A percentile compares a stretch with the other conserved stretches of the same genome.
These are phyloP conservation scores for Aspergillus ostianus DNA, from an alignment of 495 filamentous ascomycete species.

Conservation along the genomic window DNA sequence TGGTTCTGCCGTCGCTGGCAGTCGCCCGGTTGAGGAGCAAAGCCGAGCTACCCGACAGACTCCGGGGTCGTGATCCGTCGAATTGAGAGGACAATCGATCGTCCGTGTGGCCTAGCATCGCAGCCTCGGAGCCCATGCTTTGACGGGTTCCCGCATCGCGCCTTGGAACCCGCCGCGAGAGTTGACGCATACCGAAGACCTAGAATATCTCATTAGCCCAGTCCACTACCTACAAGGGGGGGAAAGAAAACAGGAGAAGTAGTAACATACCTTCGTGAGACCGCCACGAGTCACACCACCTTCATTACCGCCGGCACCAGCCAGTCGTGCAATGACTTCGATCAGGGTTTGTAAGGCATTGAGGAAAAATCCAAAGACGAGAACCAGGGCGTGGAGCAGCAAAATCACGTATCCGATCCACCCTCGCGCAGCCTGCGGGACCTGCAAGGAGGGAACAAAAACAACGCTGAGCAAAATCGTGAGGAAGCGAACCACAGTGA, in stretches of 20 bases:
- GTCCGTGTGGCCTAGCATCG: conserved; percentile 68
- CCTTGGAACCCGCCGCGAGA: conserved; percentile 71
- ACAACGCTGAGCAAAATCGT: conserved; percentile 80
- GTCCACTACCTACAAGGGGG: neutral
- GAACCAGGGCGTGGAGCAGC: conserved; percentile 76
- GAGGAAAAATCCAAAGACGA: conserved; percentile 91
- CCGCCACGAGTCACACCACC: conserved; percentile 77
- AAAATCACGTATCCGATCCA: conserved; percentile 97
- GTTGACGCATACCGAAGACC: conserved; percentile 89
- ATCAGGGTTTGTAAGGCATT: conserved; percentile 87
- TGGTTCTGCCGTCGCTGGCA: conserved; percentile 46
- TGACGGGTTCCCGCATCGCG: conserved; percentile 61
- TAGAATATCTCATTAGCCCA: conserved; percentile 19
- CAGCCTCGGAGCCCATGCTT: conserved; percentile 76
- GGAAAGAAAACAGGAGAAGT: conserved; percentile 5
- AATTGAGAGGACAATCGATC: conserved; percentile 66
- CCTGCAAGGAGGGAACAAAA: conserved; percentile 78
- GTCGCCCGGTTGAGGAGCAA: conserved; percentile 61
- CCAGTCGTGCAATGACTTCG: conserved; percentile 77
- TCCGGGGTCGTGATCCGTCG: conserved; percentile 66
- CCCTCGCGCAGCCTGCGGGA: conserved; percentile 73
- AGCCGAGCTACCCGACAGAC: conserved; percentile 80
- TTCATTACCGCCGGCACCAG: conserved; percentile 76
- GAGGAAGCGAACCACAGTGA: conserved; percentile 73
- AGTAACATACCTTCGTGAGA: conserved; percentile 65